Conservation (phyloP, 2,329 filamentous ascomycete species). For the Myriosclerotinia curreyana region DNA sequence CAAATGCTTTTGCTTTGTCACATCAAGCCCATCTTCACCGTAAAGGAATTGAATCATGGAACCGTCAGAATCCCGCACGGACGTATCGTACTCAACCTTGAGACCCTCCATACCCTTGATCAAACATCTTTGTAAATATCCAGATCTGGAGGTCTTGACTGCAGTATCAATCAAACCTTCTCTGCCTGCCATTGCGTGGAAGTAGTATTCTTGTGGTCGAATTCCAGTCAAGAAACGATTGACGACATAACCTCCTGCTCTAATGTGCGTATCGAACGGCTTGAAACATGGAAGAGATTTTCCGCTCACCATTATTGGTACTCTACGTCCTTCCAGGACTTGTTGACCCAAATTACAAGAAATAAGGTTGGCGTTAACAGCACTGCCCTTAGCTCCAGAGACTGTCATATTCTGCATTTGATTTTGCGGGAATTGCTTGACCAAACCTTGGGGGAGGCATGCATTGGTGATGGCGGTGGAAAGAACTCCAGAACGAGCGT, state of each 20-base stretch:
- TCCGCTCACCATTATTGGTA: conserved; percentile 96
- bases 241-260: conserved; percentile 89
- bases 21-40: conserved; percentile 92
- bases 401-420: conserved; percentile 99
- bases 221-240: conserved; percentile 98
- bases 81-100: conserved; percentile 87
- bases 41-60: conserved; percentile 93
- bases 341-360: conserved; percentile 97
- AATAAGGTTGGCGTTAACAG: conserved; percentile 95
- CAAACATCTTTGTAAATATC: conserved; percentile 92
- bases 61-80: conserved; percentile 90
- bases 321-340: conserved; percentile 88
- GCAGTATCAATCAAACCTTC: conserved; percentile 98
- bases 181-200: conserved; percentile 98
- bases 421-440: conserved; percentile 92
- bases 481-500: conserved; percentile 63
- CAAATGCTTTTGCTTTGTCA: conserved; percentile 90
- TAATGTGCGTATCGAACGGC: conserved; percentile 82
- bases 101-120: conserved; percentile 99
- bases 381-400: conserved; percentile 88
- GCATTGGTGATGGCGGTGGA: conserved; percentile 74
- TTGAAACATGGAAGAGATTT: conserved; percentile 94
- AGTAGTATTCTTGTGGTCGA: conserved; percentile 96
- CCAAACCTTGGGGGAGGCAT: conserved; percentile 77
- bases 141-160: conserved; percentile 95